Conservation (phyloP, 2,329 filamentous ascomycete genomes). For the Microcyclospora pomicola region DNA sequence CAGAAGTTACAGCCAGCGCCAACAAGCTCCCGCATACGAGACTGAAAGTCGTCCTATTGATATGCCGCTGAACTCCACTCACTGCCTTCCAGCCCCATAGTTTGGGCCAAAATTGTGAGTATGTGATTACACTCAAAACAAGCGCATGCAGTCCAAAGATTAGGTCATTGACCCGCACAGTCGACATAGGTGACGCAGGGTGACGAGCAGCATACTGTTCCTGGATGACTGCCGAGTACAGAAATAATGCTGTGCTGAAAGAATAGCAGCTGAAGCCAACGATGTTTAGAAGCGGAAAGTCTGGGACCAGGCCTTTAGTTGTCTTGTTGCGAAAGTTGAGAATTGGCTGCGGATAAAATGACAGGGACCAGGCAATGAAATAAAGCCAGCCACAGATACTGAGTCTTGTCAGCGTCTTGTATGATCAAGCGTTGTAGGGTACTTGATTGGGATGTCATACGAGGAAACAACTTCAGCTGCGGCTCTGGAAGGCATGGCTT, state of each 20-base stretch:
- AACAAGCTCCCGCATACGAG: constrained; percentile 56
- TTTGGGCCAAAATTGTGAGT: constrained; percentile 58
- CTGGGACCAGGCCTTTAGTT: constrained; percentile 72
- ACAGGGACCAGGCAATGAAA: constrained; percentile 49
- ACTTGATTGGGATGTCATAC: no score
- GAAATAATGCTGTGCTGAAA: constrained; percentile 58
- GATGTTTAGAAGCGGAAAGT: constrained; percentile 68
- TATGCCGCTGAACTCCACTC: constrained; percentile 34
- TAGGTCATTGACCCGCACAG: constrained; percentile 81
- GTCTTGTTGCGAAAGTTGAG: constrained; percentile 65
- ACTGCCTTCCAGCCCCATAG: constrained; percentile 61
- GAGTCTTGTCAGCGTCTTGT: neutral
- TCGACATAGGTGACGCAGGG: constrained; percentile 57
- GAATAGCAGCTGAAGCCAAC: constrained; percentile 60
- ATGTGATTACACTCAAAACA: constrained; percentile 55
- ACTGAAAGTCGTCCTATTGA: constrained; percentile 50
- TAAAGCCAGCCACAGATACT: constrained; percentile 20
- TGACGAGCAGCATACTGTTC: constrained; percentile 74
- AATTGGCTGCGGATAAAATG: constrained; percentile 84
- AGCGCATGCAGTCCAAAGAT: constrained; percentile 74
- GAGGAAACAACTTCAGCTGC: no score
- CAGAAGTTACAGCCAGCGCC: constrained; percentile 36
- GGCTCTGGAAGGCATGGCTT: no score
- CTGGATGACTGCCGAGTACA: constrained; percentile 65
- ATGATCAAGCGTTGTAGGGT: no score